Percentiles rank a stretch among this genome's conserved stretches.
These are phyloP conservation scores for Prunus dulcis DNA, from an alignment of 306 rosid species.

Conservation along the genomic window DNA sequence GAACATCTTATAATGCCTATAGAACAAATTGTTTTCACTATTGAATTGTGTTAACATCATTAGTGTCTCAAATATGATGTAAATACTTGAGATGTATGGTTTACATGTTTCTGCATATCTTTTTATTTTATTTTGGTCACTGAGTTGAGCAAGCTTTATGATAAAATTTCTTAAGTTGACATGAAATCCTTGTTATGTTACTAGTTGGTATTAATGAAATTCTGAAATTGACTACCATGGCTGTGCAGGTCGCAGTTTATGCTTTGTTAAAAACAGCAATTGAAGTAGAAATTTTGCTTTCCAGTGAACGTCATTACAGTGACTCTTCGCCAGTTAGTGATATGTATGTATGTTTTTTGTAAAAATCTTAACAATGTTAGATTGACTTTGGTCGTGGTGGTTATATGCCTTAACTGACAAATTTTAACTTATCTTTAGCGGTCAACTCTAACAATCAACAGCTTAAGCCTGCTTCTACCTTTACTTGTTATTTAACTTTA, in stretches of 20 bases:
- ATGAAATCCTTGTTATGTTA: constrained; percentile 8
- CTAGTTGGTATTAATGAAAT: constrained; percentile 7
- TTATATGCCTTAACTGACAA: background rate
- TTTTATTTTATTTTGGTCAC: background rate
- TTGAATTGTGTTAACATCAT: background rate
- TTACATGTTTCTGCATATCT: background rate
- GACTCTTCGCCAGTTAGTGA: constrained; percentile 52
- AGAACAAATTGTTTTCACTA: background rate
- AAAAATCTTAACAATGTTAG: background rate
- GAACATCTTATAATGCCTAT: background rate
- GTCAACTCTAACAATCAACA: constrained; percentile 1
- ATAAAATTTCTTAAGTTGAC: background rate
- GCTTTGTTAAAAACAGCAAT: constrained; percentile 58
- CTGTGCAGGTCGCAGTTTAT: constrained; percentile 55
- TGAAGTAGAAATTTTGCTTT: constrained; percentile 64
- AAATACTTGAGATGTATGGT: background rate
- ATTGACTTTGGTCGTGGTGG: background rate
- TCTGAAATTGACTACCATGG: constrained; percentile 13
- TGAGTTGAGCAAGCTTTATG: constrained; percentile 14
- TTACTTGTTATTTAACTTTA: background rate
- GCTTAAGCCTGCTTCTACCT: background rate
- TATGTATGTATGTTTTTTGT: constrained; percentile 42
- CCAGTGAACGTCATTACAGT: constrained; percentile 41
- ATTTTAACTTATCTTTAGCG: background rate
- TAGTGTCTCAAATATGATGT: background rate